phyloP scores from a whole-genome alignment of 1,284 basidiomycete genomes.

The Pholiota adiposa region DNA sequence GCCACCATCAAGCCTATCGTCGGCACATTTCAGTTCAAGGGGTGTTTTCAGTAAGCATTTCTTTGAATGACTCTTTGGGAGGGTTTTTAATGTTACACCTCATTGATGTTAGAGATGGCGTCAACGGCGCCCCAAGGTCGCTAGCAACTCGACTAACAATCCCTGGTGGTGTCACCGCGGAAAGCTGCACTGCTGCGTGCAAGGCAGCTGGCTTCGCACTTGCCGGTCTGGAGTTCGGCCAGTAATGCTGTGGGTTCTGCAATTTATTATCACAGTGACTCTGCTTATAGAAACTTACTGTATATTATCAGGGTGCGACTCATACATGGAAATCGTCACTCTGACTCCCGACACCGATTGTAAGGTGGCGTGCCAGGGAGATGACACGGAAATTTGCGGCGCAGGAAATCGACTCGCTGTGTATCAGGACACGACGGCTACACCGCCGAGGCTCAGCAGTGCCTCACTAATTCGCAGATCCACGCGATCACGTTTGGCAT shows the following conservation, averaged over 20 bases:
- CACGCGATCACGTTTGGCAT: constrained; percentile 9
- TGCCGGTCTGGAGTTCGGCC: constrained; percentile 18
- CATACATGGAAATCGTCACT: constrained; percentile 18
- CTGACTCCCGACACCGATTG: constrained; percentile 54
- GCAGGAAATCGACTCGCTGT: constrained; percentile 45
- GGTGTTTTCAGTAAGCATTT: constrained; percentile 15
- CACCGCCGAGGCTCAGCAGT: constrained; percentile 9
- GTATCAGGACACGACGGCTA: constrained; percentile 17
- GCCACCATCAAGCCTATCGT: constrained; percentile 14
- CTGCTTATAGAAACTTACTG: not conserved
- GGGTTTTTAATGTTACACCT: not conserved
- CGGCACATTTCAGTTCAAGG: constrained; percentile 15
- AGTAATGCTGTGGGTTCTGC: constrained; percentile 17
- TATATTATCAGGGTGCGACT: constrained; percentile 17
- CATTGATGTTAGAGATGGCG: constrained; percentile 10
- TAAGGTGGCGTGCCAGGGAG: constrained; percentile 61
- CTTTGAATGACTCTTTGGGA: not conserved
- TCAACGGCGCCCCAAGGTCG: constrained; percentile 13
- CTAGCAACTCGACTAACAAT: constrained; percentile 3
- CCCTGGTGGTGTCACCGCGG: constrained; percentile 9
- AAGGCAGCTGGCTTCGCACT: constrained; percentile 15
- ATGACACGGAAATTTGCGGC: constrained; percentile 61
- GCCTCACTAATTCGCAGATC: constrained; percentile 12
- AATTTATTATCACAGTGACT: not conserved
- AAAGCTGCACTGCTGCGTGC: constrained; percentile 17